phyloP scores from a whole-genome alignment of 2,329 filamentous ascomycete species.

The Plectosphaerella sp. region DNA sequence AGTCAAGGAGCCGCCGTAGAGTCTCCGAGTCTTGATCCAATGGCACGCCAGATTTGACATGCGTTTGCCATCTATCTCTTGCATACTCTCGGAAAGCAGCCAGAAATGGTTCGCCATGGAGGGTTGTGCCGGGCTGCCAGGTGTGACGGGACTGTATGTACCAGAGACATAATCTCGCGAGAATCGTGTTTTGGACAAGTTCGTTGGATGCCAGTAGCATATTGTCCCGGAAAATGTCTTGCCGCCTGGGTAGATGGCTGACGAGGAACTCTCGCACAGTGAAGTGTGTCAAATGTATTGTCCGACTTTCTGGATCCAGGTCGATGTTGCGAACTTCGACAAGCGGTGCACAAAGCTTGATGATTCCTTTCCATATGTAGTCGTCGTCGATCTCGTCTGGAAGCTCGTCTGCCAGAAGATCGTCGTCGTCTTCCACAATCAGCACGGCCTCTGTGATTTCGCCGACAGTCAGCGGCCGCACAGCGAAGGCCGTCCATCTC shows the following conservation, averaged over 20 bases:
- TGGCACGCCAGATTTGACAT: neutral
- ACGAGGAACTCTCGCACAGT: neutral
- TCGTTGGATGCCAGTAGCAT: neutral
- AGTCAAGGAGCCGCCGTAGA: neutral
- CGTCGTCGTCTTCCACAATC: constrained; percentile 14
- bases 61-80: neutral
- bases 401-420: constrained; percentile 12
- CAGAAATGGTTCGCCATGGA: neutral
- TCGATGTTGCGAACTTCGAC: constrained; percentile 15
- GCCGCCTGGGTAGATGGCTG: neutral
- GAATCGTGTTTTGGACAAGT: neutral
- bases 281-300: neutral
- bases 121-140: neutral
- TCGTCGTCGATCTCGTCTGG: constrained; percentile 20
- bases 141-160: neutral
- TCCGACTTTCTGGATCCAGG: neutral
- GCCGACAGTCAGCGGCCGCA: constrained; percentile 13
- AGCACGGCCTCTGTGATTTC: constrained; percentile 19
- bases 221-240: neutral
- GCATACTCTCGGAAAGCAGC: neutral
- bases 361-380: constrained; percentile 21
- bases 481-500: constrained; percentile 21
- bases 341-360: constrained; percentile 21
- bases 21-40: neutral
- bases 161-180: neutral